A percentile compares a stretch with the other conserved stretches of the same genome.
These are phyloP conservation scores for Saccharomycopsis oosterbeekiorum DNA, from an alignment of 805 yeast genomes.

Conservation along the genomic window DNA sequence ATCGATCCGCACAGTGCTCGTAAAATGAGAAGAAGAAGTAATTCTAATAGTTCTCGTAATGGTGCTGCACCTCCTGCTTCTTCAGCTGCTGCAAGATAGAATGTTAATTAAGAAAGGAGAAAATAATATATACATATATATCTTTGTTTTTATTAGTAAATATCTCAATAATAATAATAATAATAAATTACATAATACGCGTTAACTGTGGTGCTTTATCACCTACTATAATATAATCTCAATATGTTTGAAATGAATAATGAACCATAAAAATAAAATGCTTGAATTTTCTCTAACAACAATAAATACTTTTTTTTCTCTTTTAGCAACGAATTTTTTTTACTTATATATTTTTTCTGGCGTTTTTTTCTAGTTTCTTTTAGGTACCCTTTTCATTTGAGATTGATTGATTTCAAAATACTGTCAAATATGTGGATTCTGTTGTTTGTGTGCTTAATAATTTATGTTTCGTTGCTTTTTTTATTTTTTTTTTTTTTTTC, in stretches of 20 bases:
- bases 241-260: no score
- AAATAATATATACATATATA: not conserved
- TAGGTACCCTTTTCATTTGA: no score
- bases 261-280: no score
- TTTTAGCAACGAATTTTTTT: no score
- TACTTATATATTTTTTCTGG: no score
- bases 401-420: no score
- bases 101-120: not conserved
- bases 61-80: not conserved
- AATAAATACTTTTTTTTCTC: no score
- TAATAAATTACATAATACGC: not conserved
- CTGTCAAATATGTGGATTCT: no score
- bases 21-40: constrained; percentile 14
- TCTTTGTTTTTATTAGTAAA: not conserved
- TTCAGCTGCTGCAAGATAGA: not conserved
- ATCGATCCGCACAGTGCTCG: constrained; percentile 79
- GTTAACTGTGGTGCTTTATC: not conserved
- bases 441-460: no score
- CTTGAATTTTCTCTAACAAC: no score
- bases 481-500: not conserved
- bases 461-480: not conserved
- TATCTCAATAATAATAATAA: not conserved
- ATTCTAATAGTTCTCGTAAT: constrained; percentile 12
- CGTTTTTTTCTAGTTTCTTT: no score
- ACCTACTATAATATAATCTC: no score